A percentile compares a stretch with the other conserved stretches of the same genome.
These are phyloP conservation scores for Pseudogymnoascus sp. DNA, from an alignment of 2,329 filamentous ascomycete species.

Conservation along the genomic window DNA sequence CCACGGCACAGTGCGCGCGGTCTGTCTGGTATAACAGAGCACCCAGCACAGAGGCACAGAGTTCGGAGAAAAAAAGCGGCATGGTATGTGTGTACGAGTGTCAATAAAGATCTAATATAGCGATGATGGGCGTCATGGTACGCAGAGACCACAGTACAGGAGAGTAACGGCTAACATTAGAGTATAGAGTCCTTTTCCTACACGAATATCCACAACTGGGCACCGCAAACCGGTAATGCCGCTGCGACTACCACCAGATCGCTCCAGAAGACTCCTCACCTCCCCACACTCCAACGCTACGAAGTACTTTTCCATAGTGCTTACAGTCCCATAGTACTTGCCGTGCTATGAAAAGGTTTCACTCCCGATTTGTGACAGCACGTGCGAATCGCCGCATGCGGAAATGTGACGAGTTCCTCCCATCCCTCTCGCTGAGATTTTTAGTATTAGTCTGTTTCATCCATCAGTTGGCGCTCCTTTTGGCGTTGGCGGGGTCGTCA, in stretches of 20 bases:
- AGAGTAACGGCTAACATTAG: slow-evolving; percentile 3
- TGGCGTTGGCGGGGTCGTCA: neutral
- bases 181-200: neutral
- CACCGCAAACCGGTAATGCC: neutral
- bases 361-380: neutral
- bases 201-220: neutral
- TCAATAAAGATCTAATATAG: neutral
- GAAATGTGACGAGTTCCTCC: neutral
- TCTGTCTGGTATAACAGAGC: neutral
- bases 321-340: neutral
- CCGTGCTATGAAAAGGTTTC: neutral
- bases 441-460: slow-evolving; percentile 1
- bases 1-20: neutral
- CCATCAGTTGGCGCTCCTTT: neutral
- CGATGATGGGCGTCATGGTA: slow-evolving; percentile 2
- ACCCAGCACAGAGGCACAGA: neutral
- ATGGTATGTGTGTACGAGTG: neutral
- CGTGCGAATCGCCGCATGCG: neutral
- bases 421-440: neutral
- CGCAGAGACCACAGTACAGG: neutral
- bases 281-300: neutral
- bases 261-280: neutral
- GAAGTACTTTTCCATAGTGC: neutral
- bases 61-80: neutral
- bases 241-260: neutral